A percentile compares a stretch with the other conserved stretches of the same genome.
phyloP scores from a whole-genome alignment of 208 protist species.

The Acanthamoeba lugdunensis region DNA sequence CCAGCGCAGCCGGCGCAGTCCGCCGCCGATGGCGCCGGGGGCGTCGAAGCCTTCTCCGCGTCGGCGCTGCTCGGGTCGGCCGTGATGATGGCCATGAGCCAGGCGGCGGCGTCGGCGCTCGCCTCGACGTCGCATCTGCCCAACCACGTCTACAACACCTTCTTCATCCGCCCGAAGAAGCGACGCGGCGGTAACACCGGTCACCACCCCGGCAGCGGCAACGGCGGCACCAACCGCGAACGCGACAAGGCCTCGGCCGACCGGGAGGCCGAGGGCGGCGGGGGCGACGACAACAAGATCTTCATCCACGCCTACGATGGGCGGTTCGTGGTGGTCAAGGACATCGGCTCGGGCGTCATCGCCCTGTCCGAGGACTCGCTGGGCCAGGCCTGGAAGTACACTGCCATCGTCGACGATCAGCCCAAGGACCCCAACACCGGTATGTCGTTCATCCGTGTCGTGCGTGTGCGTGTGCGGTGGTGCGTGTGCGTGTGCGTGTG shows the following conservation, averaged over 20 bases:
- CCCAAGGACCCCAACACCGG: neutral
- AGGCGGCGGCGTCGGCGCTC: neutral
- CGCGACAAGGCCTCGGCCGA: neutral
- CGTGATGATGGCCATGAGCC: neutral
- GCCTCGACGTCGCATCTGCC: neutral
- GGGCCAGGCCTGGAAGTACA: conserved; percentile 30
- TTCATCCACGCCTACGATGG: conserved; percentile 9
- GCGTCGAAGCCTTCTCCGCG: neutral
- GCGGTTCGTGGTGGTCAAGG: conserved; percentile 7
- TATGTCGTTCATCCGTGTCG: too few relatives aligned
- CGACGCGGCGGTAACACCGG: neutral
- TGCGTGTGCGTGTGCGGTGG: too few relatives aligned
- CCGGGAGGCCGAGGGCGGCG: neutral
- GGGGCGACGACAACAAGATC: neutral
- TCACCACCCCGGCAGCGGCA: neutral
- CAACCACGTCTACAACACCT: conserved; percentile 21
- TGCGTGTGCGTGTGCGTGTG: too few relatives aligned
- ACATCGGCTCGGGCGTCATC: neutral
- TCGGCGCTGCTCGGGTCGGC: neutral
- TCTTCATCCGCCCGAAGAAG: conserved; percentile 48
- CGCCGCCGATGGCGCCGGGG: neutral
- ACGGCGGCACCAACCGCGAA: neutral
- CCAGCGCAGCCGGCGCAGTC: neutral
- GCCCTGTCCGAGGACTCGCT: conserved; percentile 12
- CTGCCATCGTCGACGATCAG: neutral